These are phyloP conservation scores for Chaetomiaceae sp. DNA, from an alignment of 2,329 filamentous ascomycete species.

Conservation along the genomic window DNA sequence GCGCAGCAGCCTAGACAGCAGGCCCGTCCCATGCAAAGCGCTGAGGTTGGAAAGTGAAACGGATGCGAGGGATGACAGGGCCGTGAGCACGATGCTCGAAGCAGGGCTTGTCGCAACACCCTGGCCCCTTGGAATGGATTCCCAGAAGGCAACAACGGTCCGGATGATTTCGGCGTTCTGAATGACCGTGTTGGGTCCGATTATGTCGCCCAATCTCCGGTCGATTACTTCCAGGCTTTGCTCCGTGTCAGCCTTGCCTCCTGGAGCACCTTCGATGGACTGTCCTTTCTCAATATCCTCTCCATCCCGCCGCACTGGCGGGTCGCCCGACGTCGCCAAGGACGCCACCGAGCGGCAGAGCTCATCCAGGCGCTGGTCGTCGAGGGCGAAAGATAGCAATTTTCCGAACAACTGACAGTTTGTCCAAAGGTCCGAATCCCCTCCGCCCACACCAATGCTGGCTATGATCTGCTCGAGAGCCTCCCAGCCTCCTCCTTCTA, in stretches of 20 bases:
- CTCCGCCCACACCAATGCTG: conserved; percentile 60
- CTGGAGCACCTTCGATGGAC: neutral
- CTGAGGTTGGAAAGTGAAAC: conserved; percentile 66
- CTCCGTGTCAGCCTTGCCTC: neutral
- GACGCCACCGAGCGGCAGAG: conserved; percentile 56
- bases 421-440: conserved; percentile 64
- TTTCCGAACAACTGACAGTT: conserved; percentile 75
- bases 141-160: conserved; percentile 60
- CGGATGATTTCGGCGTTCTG: conserved; percentile 61
- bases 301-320: neutral
- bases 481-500: conserved; percentile 75
- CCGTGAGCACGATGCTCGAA: conserved; percentile 62
- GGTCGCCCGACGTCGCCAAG: neutral
- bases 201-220: conserved; percentile 42
- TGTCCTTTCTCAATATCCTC: neutral
- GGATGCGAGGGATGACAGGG: conserved; percentile 53
- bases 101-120: conserved; percentile 45
- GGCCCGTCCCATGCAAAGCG: conserved; percentile 67
- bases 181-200: conserved; percentile 49
- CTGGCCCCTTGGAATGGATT: conserved; percentile 50
- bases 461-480: conserved; percentile 68
- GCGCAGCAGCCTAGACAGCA: conserved; percentile 62
- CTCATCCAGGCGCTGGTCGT: conserved; percentile 68
- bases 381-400: conserved; percentile 74
- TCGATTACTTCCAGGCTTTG: conserved; percentile 31